Evolutionary conservation across 257 asterid genomes (phyloP), one percentile per base, ranked within the genome.

Genomic region (Perilla frutescens): DNA sequence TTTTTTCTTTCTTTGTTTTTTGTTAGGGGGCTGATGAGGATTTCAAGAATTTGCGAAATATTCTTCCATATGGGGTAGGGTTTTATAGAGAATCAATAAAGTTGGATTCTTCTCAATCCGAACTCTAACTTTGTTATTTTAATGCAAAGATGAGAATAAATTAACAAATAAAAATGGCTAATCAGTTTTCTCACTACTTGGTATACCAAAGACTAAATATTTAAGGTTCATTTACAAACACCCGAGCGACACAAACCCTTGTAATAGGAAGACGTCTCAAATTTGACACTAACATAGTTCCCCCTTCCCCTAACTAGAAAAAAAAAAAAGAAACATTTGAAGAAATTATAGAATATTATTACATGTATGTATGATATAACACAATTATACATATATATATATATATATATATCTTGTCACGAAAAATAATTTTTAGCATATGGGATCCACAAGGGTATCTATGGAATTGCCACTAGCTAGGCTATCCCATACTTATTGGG

Each of bases 61-160:
- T 73, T 58, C 78, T 44, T 44, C 83, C 78, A 66, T 10, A 53
- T 61, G 65, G 71, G 32, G 85, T 74, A 83, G 83, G 86, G 26
- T 20, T 20, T 20, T 20, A 20, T 20, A 20, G 58, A 62, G 87
- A 79, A 82, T 81, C 80, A 76, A 80, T 82, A 73, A 81, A 62
- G 59, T 63, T 68, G 79, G 87, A 84, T 88, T 86, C 89, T 81
- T 77, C 78, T 70, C 88, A 78, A 87, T 87, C 87, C 88, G 6
- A 55, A 26, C 62, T 20, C 7, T 20, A 20, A 20, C 26, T 20
- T 51, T 7, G 5, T 65, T 45, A 12, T 29, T 73, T 62, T 50
- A 72, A 59, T 59, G 66, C 74, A 56, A 67, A 47, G 5, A 63
- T 13, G 43, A 37, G 31, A 26, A 36, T 55, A 55, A 13, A 34